Evolutionary conservation across 164 flowering plant genomes (phyloP), one percentile per base, ranked within the genome.

Genomic region (Warburgia ugandensis): DNA sequence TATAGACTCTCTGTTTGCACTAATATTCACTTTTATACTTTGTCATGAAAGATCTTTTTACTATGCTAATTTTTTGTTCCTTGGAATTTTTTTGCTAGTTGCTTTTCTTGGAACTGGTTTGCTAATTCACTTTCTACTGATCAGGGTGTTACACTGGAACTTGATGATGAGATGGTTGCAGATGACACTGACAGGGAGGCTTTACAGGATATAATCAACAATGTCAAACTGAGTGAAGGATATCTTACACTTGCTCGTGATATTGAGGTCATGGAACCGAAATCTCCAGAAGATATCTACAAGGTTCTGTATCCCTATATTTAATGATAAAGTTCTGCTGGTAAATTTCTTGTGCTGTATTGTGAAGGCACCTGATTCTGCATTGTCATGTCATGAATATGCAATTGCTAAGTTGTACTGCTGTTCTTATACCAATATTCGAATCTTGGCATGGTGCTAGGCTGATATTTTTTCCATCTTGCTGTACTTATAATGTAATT

Each of bases 221-320:
- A 89, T 52, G 43, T 50, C 19, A 89, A 76, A 59, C 49, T 94
- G 61, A 94, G 81, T 78, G 99, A 89, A 72, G 96, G 97, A 13
- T 94, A 75, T 73, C 90, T 94, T 37, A 83, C 85, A 29, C 92
- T 94, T 70, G 99, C 99, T 48, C 96, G 94, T 47, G 99, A 94
- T 68, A 83, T 94, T 61, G 99, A 94, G 70, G 99, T 89, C 63
- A 94, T 94, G 99, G 97, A 94, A 70, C 76, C 99, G 17, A 94
- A 94, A 64, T 82, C 95, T 41, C 99, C 99, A 12, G 98, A 92
- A 61, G 96, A 92, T 61, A 85, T 92, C 32, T 92, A 92, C 33
- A 92, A 92, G 94, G 98, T 91, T 38, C n/a, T n/a, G n/a, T n/a
- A n/a, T n/a, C n/a, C 37, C 43, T 22, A 25, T 14, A n/a, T 26